Percentiles rank a stretch among this genome's conserved stretches.
Evolutionary conservation across 1,139 yeast species (phyloP).

Genomic region (Diutina sp.): DNA sequence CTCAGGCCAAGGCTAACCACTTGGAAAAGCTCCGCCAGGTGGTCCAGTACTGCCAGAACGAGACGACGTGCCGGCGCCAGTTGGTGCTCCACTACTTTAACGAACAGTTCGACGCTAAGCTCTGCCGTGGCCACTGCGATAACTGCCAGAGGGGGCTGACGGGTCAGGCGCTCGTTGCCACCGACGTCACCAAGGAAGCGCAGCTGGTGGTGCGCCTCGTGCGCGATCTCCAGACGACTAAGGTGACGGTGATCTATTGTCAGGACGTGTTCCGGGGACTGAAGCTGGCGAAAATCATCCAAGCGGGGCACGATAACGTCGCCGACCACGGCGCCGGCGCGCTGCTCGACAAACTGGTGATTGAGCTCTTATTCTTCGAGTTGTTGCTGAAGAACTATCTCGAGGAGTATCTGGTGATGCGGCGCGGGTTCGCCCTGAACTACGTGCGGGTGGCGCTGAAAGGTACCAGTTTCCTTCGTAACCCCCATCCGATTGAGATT

Average conservation of each 20-base stretch:
- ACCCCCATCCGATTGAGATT: background rate
- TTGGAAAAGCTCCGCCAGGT: constrained; percentile 69
- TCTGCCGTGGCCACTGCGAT: constrained; percentile 72
- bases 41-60: constrained; percentile 83
- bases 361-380: constrained; percentile 74
- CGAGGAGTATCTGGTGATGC: constrained; percentile 60
- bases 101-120: constrained; percentile 57
- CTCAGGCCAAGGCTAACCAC: constrained; percentile 64
- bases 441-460: constrained; percentile 52
- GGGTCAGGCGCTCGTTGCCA: constrained; percentile 25
- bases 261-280: constrained; percentile 80
- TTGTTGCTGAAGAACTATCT: constrained; percentile 57
- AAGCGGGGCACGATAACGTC: constrained; percentile 47
- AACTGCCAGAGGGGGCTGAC: constrained; percentile 51
- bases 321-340: constrained; percentile 64
- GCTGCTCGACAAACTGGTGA: constrained; percentile 45
- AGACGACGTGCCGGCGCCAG: constrained; percentile 78
- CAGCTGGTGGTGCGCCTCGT: constrained; percentile 48
- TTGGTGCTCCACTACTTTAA: constrained; percentile 85
- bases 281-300: constrained; percentile 43
- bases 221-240: constrained; percentile 36
- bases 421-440: constrained; percentile 71
- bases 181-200: constrained; percentile 63
- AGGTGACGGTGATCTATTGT: constrained; percentile 68
- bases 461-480: constrained; percentile 29